A percentile compares a stretch with the other conserved stretches of the same genome.
Conservation (phyloP, 2,329 filamentous ascomycete genomes). For the Pseudogymnoascus sp. region DNA sequence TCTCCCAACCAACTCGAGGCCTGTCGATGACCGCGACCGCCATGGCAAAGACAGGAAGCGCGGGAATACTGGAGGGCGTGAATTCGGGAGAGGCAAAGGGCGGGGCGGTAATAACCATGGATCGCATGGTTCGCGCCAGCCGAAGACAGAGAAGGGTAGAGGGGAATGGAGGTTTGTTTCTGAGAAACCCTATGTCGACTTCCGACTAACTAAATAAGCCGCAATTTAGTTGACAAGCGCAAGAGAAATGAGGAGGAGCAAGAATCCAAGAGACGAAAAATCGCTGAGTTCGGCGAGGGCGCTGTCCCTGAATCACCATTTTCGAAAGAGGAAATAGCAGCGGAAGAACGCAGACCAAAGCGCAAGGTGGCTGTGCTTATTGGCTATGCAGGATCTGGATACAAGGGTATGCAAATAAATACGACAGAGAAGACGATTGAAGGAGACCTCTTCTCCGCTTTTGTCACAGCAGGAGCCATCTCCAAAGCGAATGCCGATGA, state of each 20-base stretch:
- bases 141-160: slow-evolving; percentile 60
- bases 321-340: slow-evolving; percentile 74
- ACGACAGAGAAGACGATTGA: slow-evolving; percentile 84
- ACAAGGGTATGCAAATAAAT: slow-evolving; percentile 94
- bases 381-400: slow-evolving; percentile 91
- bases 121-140: slow-evolving; percentile 37
- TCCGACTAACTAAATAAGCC: slow-evolving; percentile 44
- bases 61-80: slow-evolving; percentile 16
- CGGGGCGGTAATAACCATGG: slow-evolving; percentile 23
- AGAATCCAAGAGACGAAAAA: slow-evolving; percentile 46
- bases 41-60: slow-evolving; percentile 16
- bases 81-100: slow-evolving; percentile 47
- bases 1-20: neutral
- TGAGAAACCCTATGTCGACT: slow-evolving; percentile 10
- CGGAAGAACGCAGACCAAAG: slow-evolving; percentile 82
- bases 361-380: slow-evolving; percentile 93
- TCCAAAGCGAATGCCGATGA: slow-evolving; percentile 96
- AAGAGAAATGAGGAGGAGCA: slow-evolving; percentile 41
- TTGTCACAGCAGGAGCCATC: slow-evolving; percentile 84
- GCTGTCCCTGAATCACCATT: slow-evolving; percentile 38
- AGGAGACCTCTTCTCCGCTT: slow-evolving; percentile 85
- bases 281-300: slow-evolving; percentile 35
- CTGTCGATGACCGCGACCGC: slow-evolving; percentile 1
- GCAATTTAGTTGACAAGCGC: slow-evolving; percentile 43
- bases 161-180: slow-evolving; percentile 52